Base-by-base conservation (phyloP, 2,329 filamentous ascomycete genomes). In the Scedosporium apiospermum region DNA sequence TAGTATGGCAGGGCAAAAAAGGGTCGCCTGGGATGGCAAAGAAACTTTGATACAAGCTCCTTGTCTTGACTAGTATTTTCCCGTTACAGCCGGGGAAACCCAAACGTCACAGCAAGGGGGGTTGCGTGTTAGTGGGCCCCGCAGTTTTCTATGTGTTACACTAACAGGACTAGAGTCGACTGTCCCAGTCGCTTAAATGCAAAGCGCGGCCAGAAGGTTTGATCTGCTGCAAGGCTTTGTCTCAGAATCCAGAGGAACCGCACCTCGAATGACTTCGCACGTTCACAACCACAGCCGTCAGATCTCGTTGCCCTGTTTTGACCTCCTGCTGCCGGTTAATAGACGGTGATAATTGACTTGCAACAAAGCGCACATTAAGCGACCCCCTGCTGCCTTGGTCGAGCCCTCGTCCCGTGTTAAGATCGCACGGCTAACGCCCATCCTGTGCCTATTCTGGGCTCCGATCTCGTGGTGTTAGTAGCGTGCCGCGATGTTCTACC, bases 1-100 rank as follows among this genome's bases (percentile, higher is more conserved):
- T 55, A 27, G 26, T 38, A 12, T n/a, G 12, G 21, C 55, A n/a
- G 3, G 55, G 10, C 6, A 9, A 21, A 51, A 51, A 51, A 18
- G 46, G 46, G 46, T 51, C 30, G 9, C 16, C 30, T 27, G 5
- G 14, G 57, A 42, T 38, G 38, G 57, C 9, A 59, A 55, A 42
- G 57, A 42, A 58, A 46, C 21, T 58, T 53, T 62, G 60, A 62
- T 38, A 62, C 60, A 62, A 62, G 12, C 60, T 49, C 51, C 51
- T 62, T 58, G 60, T 62, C 51, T 58, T 46, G 60, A 21, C 16
- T 62, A 9, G 14, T 23, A 42, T 61, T 55, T 21, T 61, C 44
- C 59, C 59, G 59, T n/a, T 26, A 61, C 46, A 55, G 46, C 49
- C 49, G 60, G 44, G 14, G 58, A 16, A 27, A 23, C 44, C 44